These are phyloP conservation scores for Geotrichum candidum DNA, from an alignment of 1,139 yeast species.

Conservation along the genomic window DNA sequence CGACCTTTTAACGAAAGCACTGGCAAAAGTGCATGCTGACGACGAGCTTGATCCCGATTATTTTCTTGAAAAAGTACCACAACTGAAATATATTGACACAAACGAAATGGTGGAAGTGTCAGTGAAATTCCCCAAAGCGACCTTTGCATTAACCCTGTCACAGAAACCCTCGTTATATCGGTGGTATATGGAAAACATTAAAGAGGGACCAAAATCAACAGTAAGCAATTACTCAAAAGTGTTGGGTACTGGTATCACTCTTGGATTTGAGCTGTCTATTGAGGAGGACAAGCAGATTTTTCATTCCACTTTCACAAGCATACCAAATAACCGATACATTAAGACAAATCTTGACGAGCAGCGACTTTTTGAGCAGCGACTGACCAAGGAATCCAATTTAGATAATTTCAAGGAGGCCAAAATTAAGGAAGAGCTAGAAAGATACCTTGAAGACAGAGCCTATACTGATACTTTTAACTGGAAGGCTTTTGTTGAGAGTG, in stretches of 20 bases:
- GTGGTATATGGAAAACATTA: not conserved
- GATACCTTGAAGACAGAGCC: constrained; percentile 11
- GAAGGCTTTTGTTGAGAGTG: not conserved
- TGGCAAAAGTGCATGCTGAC: not conserved
- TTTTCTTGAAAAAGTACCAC: not conserved
- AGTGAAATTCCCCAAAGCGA: constrained; percentile 10
- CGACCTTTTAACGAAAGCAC: not conserved
- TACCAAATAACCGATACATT: constrained; percentile 1
- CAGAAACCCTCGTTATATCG: not conserved
- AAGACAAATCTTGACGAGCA: constrained; percentile 2
- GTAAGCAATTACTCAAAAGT: constrained; percentile 19
- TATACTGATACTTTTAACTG: constrained; percentile 9
- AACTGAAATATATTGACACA: not conserved
- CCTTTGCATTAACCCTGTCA: constrained; percentile 7
- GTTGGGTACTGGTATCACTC: constrained; percentile 14
- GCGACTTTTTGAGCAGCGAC: constrained; percentile 3
- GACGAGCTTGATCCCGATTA: not conserved
- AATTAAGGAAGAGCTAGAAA: not conserved
- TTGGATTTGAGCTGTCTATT: constrained; percentile 8
- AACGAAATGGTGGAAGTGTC: constrained; percentile 7
- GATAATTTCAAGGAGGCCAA: constrained; percentile 4
- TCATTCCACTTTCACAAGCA: not conserved
- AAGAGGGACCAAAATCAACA: not conserved
- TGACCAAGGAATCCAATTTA: not conserved
- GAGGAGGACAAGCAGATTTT: not conserved